Evolutionary conservation across 1,284 basidiomycete genomes (phyloP).

Genomic region (Cryptococcus sp.): DNA sequence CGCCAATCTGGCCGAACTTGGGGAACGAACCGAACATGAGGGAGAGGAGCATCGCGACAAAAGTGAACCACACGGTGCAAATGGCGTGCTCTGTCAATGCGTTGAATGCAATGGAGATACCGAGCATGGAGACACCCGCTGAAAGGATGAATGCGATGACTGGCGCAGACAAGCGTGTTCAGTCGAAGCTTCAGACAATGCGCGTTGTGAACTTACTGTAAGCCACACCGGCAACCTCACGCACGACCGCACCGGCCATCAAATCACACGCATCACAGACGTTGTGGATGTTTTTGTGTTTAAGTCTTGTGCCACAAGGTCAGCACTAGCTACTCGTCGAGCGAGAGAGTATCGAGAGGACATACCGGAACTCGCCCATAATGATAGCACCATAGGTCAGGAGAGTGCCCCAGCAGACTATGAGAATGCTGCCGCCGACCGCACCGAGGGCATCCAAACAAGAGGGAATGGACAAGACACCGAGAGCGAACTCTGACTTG

Average conservation of each 20-base stretch:
- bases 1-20: conserved; percentile 22
- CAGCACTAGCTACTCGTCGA: too few species aligned
- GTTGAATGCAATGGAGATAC: conserved; percentile 42
- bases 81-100: conserved; percentile 34
- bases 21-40: conserved; percentile 22
- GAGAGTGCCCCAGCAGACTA: conserved; percentile 12
- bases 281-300: too few species aligned
- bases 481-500: conserved; percentile 26
- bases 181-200: too few species aligned
- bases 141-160: conserved; percentile 12
- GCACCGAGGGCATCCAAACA: conserved; percentile 13
- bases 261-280: conserved; percentile 1
- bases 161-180: background rate
- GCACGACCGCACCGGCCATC: conserved; percentile 22
- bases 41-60: conserved; percentile 24
- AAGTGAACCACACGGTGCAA: conserved; percentile 36
- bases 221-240: conserved; percentile 28
- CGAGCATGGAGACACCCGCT: conserved; percentile 30
- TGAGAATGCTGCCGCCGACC: conserved; percentile 11
- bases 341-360: too few species aligned
- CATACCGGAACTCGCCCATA: too few species aligned
- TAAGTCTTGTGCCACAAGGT: too few species aligned
- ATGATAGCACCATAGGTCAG: conserved; percentile 5
- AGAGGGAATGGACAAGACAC: conserved; percentile 23
- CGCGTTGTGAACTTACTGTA: conserved; percentile 8